Conservation (phyloP, 1,284 basidiomycete species). For the Pseudozyma sp. region DNA sequence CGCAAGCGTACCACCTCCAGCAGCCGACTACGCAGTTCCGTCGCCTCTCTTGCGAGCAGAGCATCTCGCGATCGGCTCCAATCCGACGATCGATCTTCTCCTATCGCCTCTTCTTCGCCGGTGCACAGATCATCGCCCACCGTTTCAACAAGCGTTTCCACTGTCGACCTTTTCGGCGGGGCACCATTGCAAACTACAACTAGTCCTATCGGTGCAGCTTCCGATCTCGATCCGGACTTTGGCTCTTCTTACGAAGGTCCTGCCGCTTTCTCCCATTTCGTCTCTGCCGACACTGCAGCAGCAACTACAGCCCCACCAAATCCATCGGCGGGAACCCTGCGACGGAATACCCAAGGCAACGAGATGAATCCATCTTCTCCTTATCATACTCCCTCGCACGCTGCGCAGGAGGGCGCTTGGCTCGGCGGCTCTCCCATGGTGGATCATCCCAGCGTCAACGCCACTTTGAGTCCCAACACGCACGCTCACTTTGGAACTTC, state of each 20-base stretch:
- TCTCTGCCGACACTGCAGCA: neutral
- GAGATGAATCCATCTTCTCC: constrained; percentile 34
- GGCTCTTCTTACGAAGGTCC: constrained; percentile 45
- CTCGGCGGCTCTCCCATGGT: constrained; percentile 15
- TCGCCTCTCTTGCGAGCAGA: constrained; percentile 26
- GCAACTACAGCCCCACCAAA: neutral
- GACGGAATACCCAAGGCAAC: neutral
- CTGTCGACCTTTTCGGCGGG: constrained; percentile 30
- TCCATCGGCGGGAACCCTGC: neutral
- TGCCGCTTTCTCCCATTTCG: constrained; percentile 8
- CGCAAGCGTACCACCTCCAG: constrained; percentile 35
- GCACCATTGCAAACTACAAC: constrained; percentile 30
- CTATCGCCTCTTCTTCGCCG: constrained; percentile 10
- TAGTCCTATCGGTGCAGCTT: constrained; percentile 20
- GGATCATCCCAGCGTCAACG: too few species aligned
- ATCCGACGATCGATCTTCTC: constrained; percentile 9
- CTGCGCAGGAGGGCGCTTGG: constrained; percentile 43
- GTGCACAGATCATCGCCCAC: constrained; percentile 7
- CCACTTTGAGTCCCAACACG: constrained; percentile 13
- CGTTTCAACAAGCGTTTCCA: constrained; percentile 8
- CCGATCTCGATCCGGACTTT: constrained; percentile 29
- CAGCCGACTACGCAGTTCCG: constrained; percentile 20
- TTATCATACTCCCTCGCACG: constrained; percentile 17
- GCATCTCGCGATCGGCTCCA: constrained; percentile 24
- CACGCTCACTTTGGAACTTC: constrained; percentile 37